A percentile compares a stretch with the other conserved stretches of the same genome.
Conservation (phyloP, 768 basidiomycete species). For the Xerocomellus chrysenteron region DNA sequence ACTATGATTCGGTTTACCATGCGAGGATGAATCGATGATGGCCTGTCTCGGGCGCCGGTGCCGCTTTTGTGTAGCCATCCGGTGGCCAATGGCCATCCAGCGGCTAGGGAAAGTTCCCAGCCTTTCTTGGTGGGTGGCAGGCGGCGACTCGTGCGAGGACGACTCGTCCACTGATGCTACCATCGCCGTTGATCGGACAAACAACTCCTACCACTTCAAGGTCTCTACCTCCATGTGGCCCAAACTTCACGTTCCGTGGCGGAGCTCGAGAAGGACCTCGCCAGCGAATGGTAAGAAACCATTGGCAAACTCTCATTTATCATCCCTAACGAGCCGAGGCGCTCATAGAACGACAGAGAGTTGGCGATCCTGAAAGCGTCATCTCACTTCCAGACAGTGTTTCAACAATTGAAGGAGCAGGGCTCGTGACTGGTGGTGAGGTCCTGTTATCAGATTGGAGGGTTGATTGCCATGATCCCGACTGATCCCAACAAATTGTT, state of each 20-base stretch:
- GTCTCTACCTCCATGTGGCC: constrained; percentile 3
- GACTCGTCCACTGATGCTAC: not conserved
- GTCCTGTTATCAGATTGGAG: not conserved
- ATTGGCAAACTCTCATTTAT: not conserved
- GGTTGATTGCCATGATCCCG: not conserved
- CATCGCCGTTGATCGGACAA: not conserved
- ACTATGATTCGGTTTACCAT: not conserved
- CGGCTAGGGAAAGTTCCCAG: not conserved
- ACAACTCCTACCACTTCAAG: not conserved
- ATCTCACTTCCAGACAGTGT: not conserved
- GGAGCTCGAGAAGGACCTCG: constrained; percentile 1
- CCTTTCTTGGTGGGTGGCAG: not conserved
- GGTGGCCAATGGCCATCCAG: too few species aligned
- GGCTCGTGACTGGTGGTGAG: not conserved
- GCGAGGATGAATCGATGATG: too few species aligned
- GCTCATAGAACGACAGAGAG: constrained; percentile 1
- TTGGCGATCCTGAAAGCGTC: not conserved
- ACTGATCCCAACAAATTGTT: not conserved
- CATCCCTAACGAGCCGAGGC: not conserved
- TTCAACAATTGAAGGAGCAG: not conserved
- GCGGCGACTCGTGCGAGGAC: not conserved
- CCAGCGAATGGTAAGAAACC: not conserved
- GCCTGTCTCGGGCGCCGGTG: not conserved
- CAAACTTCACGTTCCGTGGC: constrained; percentile 10
- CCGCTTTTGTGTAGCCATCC: not conserved